A percentile compares a stretch with the other conserved stretches of the same genome.
Conservation (phyloP, 2,329 filamentous ascomycete genomes). For the Fusarium sp. region DNA sequence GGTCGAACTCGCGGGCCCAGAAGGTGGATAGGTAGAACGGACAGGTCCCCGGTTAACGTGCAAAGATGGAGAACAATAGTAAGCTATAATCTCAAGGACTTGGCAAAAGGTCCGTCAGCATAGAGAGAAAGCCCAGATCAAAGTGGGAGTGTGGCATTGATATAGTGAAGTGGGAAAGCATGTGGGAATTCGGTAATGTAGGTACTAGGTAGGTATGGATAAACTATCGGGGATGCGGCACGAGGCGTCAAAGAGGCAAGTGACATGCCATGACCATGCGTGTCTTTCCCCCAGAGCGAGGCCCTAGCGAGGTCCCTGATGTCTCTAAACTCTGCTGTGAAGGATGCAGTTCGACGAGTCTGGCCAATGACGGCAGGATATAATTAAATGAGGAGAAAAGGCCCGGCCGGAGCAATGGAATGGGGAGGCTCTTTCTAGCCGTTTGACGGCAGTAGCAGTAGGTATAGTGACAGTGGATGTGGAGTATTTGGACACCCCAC, state of each 20-base stretch:
- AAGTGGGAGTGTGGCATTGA: slow-evolving; percentile 12
- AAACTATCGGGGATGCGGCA: slow-evolving; percentile 41
- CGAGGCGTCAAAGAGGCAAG: slow-evolving; percentile 37
- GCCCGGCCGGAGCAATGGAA: slow-evolving; percentile 45
- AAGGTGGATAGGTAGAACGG: slow-evolving; percentile 15
- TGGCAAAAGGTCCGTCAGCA: background rate
- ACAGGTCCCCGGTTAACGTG: slow-evolving; percentile 21
- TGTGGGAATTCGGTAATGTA: slow-evolving; percentile 12
- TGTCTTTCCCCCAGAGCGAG: slow-evolving; percentile 20
- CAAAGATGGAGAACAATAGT: slow-evolving; percentile 10
- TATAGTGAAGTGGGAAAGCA: slow-evolving; percentile 13
- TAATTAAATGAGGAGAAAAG: slow-evolving; percentile 14
- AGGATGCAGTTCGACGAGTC: slow-evolving; percentile 1
- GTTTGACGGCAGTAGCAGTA: slow-evolving; percentile 17
- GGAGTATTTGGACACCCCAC: slow-evolving; percentile 28
- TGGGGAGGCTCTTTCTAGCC: slow-evolving; percentile 17
- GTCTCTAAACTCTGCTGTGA: slow-evolving; percentile 6
- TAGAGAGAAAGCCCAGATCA: slow-evolving; percentile 3
- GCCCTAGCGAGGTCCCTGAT: slow-evolving; percentile 13
- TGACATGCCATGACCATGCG: slow-evolving; percentile 38
- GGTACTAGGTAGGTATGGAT: too few species aligned
- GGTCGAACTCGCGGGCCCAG: slow-evolving; percentile 26
- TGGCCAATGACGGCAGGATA: slow-evolving; percentile 24
- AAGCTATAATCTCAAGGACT: background rate
- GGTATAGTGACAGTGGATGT: slow-evolving; percentile 12